Base-by-base conservation (phyloP, 2,329 filamentous ascomycete species). In the Didymella exigua region DNA sequence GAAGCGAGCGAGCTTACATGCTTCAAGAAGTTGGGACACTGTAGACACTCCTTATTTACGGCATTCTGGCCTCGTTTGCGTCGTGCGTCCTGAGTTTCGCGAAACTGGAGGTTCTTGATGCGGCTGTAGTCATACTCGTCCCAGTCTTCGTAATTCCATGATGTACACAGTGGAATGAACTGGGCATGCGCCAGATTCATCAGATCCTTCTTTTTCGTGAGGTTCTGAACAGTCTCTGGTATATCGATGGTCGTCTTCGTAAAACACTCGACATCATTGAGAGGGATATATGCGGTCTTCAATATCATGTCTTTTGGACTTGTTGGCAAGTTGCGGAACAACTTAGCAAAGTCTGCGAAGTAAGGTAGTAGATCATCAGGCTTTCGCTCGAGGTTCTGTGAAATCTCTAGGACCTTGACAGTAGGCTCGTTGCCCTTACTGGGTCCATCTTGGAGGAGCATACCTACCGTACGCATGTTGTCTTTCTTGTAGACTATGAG, bases 301-400 rank as follows among this genome's bases (percentile, higher is more conserved):
- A 87, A 81, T 10, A 84, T 83, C 70, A 96, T 85, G 18, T 91
- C 84, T 54, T 82, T 83, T 63, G 86, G 86, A 14, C 79, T 81
- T 48, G 86, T 84, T 1, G 91, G 89, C 0, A 96, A 74, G 11
- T 83, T 79, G 10, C 87, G 84, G 62, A 96, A 86, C 40, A 87
- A 79, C 36, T 81, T 80, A 13, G 89, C 84, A 71, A 95, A 91
- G 0, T 79, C 77, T 4, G 89, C 84, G 2, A 96, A 77, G 69
- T 93, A 98, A 0, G 95, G 93, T 10, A 99, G 80, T 30, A 96
- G 81, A 69, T 98, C 93, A n/a, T 88, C 90, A 14, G 89, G 85
- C 66, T 93, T 87, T 31, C 91, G 85, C 51, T 86, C 84, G 52
- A 86, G 83, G 52, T 89, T 83, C 33, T 86, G 79, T 1, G 87